These are phyloP conservation scores for Murraya koenigii DNA, from an alignment of 345 rosid species.

Conservation along the genomic window DNA sequence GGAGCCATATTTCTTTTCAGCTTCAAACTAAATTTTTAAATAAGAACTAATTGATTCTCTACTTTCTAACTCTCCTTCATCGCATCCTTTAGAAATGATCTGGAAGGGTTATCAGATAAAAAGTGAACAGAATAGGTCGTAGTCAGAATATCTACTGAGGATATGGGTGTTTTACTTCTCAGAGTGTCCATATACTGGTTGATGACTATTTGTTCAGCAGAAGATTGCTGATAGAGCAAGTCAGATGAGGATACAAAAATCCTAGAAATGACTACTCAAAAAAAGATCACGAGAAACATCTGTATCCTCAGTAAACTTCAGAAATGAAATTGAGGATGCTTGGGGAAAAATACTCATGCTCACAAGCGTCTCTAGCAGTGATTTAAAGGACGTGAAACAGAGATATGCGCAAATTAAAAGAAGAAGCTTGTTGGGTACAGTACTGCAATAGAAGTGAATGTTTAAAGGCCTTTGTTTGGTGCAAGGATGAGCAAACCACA, in stretches of 20 bases:
- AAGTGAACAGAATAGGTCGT: background rate
- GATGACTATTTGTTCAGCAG: background rate
- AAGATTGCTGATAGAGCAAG: background rate
- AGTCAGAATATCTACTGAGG: background rate
- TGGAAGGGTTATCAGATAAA: background rate
- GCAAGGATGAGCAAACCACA: background rate
- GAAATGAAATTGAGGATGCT: background rate
- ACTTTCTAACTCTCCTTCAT: background rate
- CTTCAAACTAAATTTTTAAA: background rate
- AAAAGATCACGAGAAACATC: background rate
- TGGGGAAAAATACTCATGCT: background rate
- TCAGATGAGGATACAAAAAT: background rate
- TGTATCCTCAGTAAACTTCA: background rate
- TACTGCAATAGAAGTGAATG: background rate
- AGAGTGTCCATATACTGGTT: background rate
- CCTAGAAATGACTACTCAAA: background rate
- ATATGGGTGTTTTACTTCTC: background rate
- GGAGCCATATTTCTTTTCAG: background rate
- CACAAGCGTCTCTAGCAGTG: background rate
- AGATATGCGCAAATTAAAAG: background rate
- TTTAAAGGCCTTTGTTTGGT: background rate
- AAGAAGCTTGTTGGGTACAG: background rate
- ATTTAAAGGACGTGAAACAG: background rate
- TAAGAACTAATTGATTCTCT: background rate
- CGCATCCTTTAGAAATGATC: background rate